Conservation (phyloP, 2,329 filamentous ascomycete species). For the Hypoxylon sp. region DNA sequence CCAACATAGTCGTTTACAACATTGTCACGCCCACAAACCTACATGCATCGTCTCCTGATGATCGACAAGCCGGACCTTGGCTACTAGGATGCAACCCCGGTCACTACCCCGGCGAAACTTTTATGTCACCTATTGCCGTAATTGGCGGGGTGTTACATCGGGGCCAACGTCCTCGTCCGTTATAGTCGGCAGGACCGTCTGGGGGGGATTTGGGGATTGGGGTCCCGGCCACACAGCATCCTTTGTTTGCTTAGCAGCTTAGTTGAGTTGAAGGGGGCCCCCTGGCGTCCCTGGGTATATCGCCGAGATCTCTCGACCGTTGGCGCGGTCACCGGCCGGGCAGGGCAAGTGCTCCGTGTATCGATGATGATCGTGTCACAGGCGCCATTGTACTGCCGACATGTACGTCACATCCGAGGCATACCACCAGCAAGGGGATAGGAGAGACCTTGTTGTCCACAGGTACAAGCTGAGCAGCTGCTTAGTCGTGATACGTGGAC, state of each 20-base stretch:
- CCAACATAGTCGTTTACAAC: slow-evolving; percentile 7
- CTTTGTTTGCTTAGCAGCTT: slow-evolving; percentile 4
- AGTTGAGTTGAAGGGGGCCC: background rate
- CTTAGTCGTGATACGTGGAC: slow-evolving; percentile 26
- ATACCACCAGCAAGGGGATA: slow-evolving; percentile 25
- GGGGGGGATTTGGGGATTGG: slow-evolving; percentile 12
- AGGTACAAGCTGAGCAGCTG: slow-evolving; percentile 10
- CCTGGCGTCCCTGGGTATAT: slow-evolving; percentile 27
- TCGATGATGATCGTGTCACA: slow-evolving; percentile 39
- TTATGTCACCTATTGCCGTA: slow-evolving; percentile 39
- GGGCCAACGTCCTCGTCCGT: slow-evolving; percentile 19
- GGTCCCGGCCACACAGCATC: slow-evolving; percentile 8
- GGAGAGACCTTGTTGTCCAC: slow-evolving; percentile 9
- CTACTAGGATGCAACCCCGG: slow-evolving; percentile 21
- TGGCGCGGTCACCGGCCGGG: slow-evolving; percentile 17
- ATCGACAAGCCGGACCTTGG: slow-evolving; percentile 29
- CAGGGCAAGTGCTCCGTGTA: slow-evolving; percentile 35
- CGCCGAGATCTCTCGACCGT: slow-evolving; percentile 33
- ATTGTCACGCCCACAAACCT: slow-evolving; percentile 4
- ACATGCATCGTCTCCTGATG: slow-evolving; percentile 33
- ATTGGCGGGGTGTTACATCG: slow-evolving; percentile 50
- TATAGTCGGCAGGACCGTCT: slow-evolving; percentile 25
- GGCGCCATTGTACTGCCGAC: slow-evolving; percentile 24
- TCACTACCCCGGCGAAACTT: slow-evolving; percentile 22
- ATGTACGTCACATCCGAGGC: slow-evolving; percentile 43